A percentile compares a stretch with the other conserved stretches of the same genome.
These are phyloP conservation scores for Lecanosticta acicola DNA, from an alignment of 2,329 filamentous ascomycete species.

Conservation along the genomic window DNA sequence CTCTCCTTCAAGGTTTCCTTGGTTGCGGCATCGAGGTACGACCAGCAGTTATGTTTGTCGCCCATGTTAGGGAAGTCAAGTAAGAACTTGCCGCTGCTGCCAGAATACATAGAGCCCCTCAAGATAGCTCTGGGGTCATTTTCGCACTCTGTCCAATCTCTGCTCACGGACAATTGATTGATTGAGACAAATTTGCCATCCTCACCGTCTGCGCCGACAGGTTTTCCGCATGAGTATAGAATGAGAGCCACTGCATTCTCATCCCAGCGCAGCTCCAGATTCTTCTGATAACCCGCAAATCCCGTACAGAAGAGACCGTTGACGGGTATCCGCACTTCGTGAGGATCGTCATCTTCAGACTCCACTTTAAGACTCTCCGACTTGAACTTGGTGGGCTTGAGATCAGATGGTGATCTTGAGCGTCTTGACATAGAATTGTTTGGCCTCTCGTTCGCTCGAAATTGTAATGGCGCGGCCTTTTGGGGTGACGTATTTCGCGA, in stretches of 20 bases:
- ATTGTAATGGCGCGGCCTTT: not conserved
- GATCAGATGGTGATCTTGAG: not conserved
- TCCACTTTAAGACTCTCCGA: not conserved
- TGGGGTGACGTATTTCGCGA: not conserved
- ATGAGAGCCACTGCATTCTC: too few species aligned
- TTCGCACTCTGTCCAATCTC: not conserved
- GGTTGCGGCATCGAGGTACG: too few species aligned
- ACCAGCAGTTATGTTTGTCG: not conserved
- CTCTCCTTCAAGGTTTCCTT: too few species aligned
- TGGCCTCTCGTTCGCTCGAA: not conserved
- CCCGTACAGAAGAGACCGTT: constrained; percentile 7
- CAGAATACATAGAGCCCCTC: constrained; percentile 3
- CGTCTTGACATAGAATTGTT: not conserved
- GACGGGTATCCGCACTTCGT: constrained; percentile 4
- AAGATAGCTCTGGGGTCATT: constrained; percentile 2
- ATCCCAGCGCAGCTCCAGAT: constrained; percentile 11
- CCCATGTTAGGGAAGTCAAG: constrained; percentile 4
- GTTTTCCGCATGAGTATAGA: too few species aligned
- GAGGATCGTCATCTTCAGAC: not conserved
- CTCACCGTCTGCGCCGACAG: too few species aligned
- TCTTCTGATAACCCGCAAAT: not conserved
- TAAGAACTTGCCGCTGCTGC: constrained; percentile 12
- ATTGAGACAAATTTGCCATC: constrained; percentile 3
- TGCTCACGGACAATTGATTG: not conserved
- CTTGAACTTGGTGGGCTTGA: not conserved